Evolutionary conservation across 345 rosid genomes (phyloP), one percentile per base, ranked within the genome.

Genomic region (Eucalyptus globulus): DNA sequence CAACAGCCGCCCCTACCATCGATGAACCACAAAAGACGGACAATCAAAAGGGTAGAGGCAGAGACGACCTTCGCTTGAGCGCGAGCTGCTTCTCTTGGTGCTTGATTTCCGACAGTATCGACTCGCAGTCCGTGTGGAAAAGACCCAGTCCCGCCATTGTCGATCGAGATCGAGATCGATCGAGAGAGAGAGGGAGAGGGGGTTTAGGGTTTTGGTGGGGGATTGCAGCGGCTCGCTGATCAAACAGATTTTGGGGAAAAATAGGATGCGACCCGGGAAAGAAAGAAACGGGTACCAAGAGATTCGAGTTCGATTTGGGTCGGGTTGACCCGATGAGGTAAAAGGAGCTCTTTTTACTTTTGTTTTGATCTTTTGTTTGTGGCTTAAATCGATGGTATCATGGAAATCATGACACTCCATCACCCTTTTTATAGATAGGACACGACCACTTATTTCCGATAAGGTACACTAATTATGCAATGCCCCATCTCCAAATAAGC

Each of bases 21-120:
- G 43, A 40, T 7, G 11, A 58, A 34, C 22, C 4, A 85, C 40
- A n/a, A 6, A 6, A 45, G 11, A 7, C 7, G 27, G 27, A 53
- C 6, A 44, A 54, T 26, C 67, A 27, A 44, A 14, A 24, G 49
- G 34, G 81, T 60, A 58, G 34, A 45, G 17, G 40, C 12, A 31
- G 17, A 34, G 81, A 96, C 98, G 62, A 96, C 98, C 99, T 95
- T 90, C 97, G 87, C 91, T 95, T 95, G 93, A 93, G 94, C 27
- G 87, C 90, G 67, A 96, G 92, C 58, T 81, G 93, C 91, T 93
- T 86, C 86, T 95, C 95, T 53, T 92, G 90, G 86, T 90, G 91
- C 92, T 95, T 93, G 22, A 96, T 88, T 87, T 94, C 92, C 15
- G 95, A 86, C 87, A 93, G 50, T 31, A 96, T 86, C n/a, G 91